Percentiles rank a stretch among this genome's conserved stretches.
These are phyloP conservation scores for Vachellia pachyceras DNA, from an alignment of 306 rosid species.

Conservation along the genomic window DNA sequence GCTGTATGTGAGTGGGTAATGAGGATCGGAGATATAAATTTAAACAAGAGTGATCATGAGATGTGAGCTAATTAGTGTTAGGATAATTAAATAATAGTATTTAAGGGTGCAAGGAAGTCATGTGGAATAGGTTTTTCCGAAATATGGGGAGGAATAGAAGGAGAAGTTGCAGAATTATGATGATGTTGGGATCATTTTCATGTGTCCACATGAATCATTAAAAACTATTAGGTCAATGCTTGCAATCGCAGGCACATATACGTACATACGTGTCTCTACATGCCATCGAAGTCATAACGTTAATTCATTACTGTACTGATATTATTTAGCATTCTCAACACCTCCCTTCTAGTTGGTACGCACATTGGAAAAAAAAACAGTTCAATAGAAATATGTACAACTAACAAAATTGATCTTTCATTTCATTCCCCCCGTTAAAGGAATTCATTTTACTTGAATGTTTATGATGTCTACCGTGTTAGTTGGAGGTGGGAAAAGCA, in stretches of 20 bases:
- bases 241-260: not conserved
- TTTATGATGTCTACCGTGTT: not conserved
- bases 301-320: not conserved
- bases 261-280: not conserved
- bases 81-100: not conserved
- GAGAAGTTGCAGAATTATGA: not conserved
- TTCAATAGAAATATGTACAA: not conserved
- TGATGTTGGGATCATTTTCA: not conserved
- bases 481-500: not conserved
- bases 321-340: not conserved
- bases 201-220: not conserved
- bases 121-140: not conserved
- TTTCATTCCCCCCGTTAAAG: not conserved
- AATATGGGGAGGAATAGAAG: not conserved
- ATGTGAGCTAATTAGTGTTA: not conserved
- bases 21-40: not conserved
- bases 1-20: not conserved
- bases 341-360: not conserved
- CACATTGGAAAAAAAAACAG: not conserved
- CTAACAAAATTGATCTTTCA: not conserved
- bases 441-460: too few relatives aligned
- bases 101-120: not conserved
- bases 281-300: not conserved
- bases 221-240: conserved; percentile 1
- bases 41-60: not conserved